Conservation (phyloP, 179 eudicot genomes). For the Beta corolliflora region DNA sequence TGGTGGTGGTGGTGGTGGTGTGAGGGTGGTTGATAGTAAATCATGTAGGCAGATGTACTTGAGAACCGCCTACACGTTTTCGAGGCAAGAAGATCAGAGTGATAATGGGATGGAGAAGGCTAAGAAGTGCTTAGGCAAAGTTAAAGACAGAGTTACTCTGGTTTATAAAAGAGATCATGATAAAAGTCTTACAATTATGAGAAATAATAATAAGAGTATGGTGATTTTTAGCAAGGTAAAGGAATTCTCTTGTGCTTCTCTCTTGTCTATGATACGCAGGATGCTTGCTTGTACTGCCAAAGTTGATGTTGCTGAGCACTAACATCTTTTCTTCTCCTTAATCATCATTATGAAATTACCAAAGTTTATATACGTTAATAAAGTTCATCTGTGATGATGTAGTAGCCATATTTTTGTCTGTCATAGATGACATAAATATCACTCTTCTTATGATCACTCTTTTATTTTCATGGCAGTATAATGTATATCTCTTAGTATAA, state of each 20-base stretch:
- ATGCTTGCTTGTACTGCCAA: slow-evolving; percentile 36
- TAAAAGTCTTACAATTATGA: slow-evolving; percentile 1
- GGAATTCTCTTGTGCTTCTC: slow-evolving; percentile 22
- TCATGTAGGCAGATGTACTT: slow-evolving; percentile 42
- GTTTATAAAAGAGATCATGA: slow-evolving; percentile 11
- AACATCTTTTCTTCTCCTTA: not conserved
- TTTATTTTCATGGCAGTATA: not conserved
- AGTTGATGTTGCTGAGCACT: slow-evolving; percentile 29
- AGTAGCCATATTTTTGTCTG: not conserved
- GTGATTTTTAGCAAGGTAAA: slow-evolving; percentile 19
- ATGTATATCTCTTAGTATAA: not conserved
- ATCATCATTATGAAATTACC: not conserved
- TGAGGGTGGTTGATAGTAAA: slow-evolving; percentile 26
- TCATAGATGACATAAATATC: not conserved
- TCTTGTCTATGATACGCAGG: slow-evolving; percentile 26
- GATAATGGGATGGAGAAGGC: slow-evolving; percentile 16
- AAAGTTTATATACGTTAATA: not conserved
- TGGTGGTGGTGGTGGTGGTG: slow-evolving; percentile 4
- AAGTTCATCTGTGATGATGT: not conserved
- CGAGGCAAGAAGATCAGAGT: slow-evolving; percentile 13
- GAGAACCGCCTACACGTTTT: slow-evolving; percentile 40
- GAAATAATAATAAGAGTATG: not conserved
- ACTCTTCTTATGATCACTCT: not conserved
- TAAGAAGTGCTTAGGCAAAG: slow-evolving; percentile 26
- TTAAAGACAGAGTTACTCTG: slow-evolving; percentile 20